phyloP scores from a whole-genome alignment of 768 basidiomycete genomes.

The Tubosaeta sp. region DNA sequence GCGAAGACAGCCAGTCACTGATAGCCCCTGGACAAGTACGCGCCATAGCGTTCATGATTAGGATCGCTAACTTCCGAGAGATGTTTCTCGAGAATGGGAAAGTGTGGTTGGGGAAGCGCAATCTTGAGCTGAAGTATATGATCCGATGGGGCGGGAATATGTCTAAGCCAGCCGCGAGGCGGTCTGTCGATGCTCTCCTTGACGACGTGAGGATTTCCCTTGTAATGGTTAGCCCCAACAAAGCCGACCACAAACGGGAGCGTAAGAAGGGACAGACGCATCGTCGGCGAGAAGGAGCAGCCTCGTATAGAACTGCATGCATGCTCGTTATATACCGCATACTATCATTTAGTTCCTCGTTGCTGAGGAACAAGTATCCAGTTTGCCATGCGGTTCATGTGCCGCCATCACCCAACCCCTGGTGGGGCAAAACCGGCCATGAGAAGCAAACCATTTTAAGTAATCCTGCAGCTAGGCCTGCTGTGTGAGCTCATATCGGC shows the following conservation, averaged over 20 bases:
- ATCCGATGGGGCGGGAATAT: constrained; percentile 39
- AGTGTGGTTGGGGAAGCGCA: constrained; percentile 51
- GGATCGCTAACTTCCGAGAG: constrained; percentile 60
- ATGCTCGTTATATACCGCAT: constrained; percentile 22
- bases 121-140: constrained; percentile 54
- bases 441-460: too few species aligned
- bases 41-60: constrained; percentile 48
- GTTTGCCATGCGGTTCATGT: too few species aligned
- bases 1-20: constrained; percentile 55
- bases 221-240: constrained; percentile 7
- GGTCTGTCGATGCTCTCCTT: constrained; percentile 45
- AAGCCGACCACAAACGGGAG: constrained; percentile 12
- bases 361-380: too few species aligned
- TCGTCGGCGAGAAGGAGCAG: not conserved
- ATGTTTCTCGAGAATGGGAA: constrained; percentile 45
- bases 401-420: too few species aligned
- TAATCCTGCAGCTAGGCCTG: too few species aligned
- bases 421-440: too few species aligned
- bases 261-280: constrained; percentile 11
- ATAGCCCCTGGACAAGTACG: constrained; percentile 59
- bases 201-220: constrained; percentile 28
- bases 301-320: not conserved
- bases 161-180: constrained; percentile 48
- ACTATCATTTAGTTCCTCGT: not conserved
- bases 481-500: too few species aligned